Percentiles rank a stretch among this genome's conserved stretches.
Evolutionary conservation across 306 rosid genomes (phyloP).

Genomic region (Pueraria montana): DNA sequence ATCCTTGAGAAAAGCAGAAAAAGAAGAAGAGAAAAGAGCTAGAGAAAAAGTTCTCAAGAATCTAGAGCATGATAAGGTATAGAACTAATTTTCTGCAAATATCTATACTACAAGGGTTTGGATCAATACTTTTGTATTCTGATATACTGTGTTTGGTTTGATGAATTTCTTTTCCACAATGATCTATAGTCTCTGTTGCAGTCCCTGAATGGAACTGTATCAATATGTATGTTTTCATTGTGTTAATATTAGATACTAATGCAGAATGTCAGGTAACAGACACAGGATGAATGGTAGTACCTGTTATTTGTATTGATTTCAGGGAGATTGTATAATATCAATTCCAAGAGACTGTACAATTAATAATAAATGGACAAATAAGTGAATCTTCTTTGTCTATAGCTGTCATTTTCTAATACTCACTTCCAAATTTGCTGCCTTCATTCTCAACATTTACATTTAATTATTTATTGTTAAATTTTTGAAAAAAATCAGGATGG

Average conservation of each 20-base stretch:
- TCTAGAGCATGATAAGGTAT: constrained; percentile 90
- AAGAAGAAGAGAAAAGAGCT: constrained; percentile 82
- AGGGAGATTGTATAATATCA: constrained; percentile 4
- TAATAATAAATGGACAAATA: neutral
- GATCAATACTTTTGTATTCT: constrained; percentile 23
- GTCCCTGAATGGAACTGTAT: neutral
- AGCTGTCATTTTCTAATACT: neutral
- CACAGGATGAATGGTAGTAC: neutral
- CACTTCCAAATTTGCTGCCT: too few species aligned
- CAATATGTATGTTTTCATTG: neutral
- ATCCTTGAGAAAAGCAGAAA: constrained; percentile 66
- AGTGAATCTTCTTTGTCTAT: constrained; percentile 3
- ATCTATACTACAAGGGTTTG: neutral
- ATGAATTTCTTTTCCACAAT: neutral
- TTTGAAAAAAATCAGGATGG: too few species aligned
- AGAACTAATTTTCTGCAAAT: constrained; percentile 23
- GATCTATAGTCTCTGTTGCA: neutral
- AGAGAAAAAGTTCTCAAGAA: constrained; percentile 64
- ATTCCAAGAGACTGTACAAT: neutral
- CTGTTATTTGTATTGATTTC: neutral
- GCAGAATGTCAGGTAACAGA: neutral
- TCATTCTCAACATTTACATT: too few species aligned
- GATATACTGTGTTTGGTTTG: constrained; percentile 19
- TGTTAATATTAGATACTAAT: neutral
- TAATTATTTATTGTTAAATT: too few species aligned